Evolutionary conservation across 2,329 filamentous ascomycete species (phyloP), one percentile per base, ranked within the genome.

Genomic region (Seiridium unicorne): DNA sequence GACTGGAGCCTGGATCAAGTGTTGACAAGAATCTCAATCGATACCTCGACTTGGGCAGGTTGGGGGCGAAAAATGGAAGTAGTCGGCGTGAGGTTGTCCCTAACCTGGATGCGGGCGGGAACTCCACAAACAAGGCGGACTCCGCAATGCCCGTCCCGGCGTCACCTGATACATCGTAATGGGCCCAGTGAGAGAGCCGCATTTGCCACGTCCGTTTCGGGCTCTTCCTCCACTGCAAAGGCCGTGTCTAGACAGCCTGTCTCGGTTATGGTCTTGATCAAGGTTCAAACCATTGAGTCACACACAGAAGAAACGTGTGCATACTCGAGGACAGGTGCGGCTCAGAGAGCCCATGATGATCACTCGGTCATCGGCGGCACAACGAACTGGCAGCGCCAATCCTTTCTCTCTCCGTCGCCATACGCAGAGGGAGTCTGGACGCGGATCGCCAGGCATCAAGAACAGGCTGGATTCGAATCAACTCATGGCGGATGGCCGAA

Each of bases 71-170:
- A 26, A n/a, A 55, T 42, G 26, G 32, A 36, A 51, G 55, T 32
- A 31, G 42, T 34, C 47, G 40, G n/a, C 8, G 42, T 57, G 51
- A 55, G 38, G n/a, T 55, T 55, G 40, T 26, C 35, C 18, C 18
- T n/a, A 18, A 31, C 10, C 18, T 26, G 4, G 7, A 36, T 44
- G 44, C 32, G 42, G 13, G 54, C 40, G 32, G 44, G 32, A 44
- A 40, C 55, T 58, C 55, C 55, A 58, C 55, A 58, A 58, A 58
- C 55, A 58, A 35, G 55, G 55, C 55, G 36, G 55, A 49, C 55
- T 26, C 36, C 35, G 44, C 35, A 5, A 8, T 44, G n/a, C 18
- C 51, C 36, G 26, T 38, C 31, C 34, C 34, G 18, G 51, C 31
- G 55, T 36, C 55, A 58, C 55, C 55, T 58, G 55, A 58, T 44